These are phyloP conservation scores for Actinidia arguta DNA, from an alignment of 179 eudicot genomes.

Conservation along the genomic window DNA sequence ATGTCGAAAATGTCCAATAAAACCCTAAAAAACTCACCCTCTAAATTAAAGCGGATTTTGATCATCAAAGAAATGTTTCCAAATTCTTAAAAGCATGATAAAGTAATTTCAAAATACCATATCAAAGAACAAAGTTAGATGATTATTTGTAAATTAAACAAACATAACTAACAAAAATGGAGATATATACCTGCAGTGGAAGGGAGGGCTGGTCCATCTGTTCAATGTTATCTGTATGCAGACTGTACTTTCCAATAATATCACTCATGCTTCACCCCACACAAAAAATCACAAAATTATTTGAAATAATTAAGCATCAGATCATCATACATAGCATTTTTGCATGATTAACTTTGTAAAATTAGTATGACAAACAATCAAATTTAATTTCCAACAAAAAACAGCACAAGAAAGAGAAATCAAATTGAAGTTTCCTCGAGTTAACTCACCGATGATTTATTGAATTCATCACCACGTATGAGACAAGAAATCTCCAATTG, in stretches of 20 bases:
- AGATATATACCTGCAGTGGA: constrained; percentile 28
- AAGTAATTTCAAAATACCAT: no score
- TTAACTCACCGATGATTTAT: neutral
- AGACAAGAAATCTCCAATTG: no score
- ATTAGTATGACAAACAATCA: neutral
- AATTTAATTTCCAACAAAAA: neutral
- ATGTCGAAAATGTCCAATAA: neutral
- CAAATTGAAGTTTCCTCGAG: neutral
- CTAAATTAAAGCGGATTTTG: no score
- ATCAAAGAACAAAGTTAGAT: no score
- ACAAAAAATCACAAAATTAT: neutral
- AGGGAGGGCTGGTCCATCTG: constrained; percentile 25
- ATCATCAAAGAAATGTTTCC: no score
- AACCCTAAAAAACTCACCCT: neutral
- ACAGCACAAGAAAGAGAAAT: no score
- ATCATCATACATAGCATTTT: neutral
- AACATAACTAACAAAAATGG: neutral
- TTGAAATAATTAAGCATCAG: neutral
- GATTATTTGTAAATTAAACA: no score
- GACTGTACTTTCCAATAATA: constrained; percentile 29
- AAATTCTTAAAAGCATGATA: no score
- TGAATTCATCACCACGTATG: no score
- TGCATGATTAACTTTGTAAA: no score
- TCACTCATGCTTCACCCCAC: constrained; percentile 35
- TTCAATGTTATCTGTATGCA: constrained; percentile 20